A percentile compares a stretch with the other conserved stretches of the same genome.
Evolutionary conservation across 2,329 filamentous ascomycete species (phyloP).

Genomic region (Penicillium corylophilum): DNA sequence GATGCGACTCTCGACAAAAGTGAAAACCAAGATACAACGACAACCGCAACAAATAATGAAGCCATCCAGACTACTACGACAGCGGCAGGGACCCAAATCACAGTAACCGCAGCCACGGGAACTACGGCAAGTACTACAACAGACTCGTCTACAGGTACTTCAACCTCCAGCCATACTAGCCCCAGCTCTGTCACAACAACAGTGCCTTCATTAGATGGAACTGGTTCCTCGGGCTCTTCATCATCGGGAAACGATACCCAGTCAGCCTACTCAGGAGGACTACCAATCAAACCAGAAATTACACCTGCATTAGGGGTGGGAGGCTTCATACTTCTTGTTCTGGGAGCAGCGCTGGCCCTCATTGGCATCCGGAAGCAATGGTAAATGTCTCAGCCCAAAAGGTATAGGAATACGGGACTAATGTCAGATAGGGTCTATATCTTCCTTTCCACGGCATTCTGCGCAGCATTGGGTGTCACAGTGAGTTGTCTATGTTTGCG

Average conservation of each 20-base stretch:
- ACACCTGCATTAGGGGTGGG: slow-evolving; percentile 80
- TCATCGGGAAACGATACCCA: slow-evolving; percentile 18
- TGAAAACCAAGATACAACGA: slow-evolving; percentile 11
- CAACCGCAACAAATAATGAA: slow-evolving; percentile 13
- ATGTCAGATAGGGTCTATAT: slow-evolving; percentile 59
- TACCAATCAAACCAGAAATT: slow-evolving; percentile 72
- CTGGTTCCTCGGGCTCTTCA: slow-evolving; percentile 9
- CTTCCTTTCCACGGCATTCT: slow-evolving; percentile 74
- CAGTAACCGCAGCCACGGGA: slow-evolving; percentile 7
- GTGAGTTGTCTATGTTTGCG: slow-evolving; percentile 35
- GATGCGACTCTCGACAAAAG: slow-evolving; percentile 3
- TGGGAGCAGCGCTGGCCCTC: slow-evolving; percentile 69
- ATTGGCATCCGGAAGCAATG: slow-evolving; percentile 80
- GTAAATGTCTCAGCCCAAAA: slow-evolving; percentile 30
- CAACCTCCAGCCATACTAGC: slow-evolving; percentile 3
- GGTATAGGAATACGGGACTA: slow-evolving; percentile 5
- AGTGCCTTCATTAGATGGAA: slow-evolving; percentile 25
- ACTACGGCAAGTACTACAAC: slow-evolving; percentile 6
- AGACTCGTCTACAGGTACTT: slow-evolving; percentile 8
- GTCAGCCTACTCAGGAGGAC: slow-evolving; percentile 31
- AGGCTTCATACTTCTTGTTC: slow-evolving; percentile 71
- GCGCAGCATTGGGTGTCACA: slow-evolving; percentile 70
- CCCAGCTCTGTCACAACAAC: slow-evolving; percentile 21
- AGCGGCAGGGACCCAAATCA: background rate
- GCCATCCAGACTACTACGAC: slow-evolving; percentile 7